Evolutionary conservation across 345 rosid species (phyloP), one percentile per base, ranked within the genome.

Genomic region (Anacardium occidentale): DNA sequence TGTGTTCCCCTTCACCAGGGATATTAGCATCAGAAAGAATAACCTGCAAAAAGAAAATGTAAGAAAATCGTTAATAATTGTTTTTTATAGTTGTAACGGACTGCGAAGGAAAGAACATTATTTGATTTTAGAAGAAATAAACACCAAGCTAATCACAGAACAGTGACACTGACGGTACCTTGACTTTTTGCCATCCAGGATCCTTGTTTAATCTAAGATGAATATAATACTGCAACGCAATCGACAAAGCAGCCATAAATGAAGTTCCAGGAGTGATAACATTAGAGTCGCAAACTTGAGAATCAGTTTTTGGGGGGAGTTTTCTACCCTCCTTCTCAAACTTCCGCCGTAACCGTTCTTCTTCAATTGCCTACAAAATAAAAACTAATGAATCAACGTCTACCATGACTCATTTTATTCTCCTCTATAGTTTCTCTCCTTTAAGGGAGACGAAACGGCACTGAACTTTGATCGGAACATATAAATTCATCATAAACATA

Each of bases 1-100:
- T 93, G 81, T 93, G 99, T 74, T 95, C 99, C 73, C 99, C 99
- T 83, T 95, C 98, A 59, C 99, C 98, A 55, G 99, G 99, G 82
- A 91, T 96, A 86, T 91, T 95, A 64, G 98, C 97, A 90, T 95
- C 98, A n/a, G 98, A 95, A 51, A 93, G 93, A 47, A 95, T 87
- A 72, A 95, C 99, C 99, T 95, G 83, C 76, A 88, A 48, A 75
- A 62, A 11, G 65, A 73, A 64, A 52, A 70, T 52, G 77, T 51
- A 70, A 76, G 75, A 32, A 78, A 68, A 75, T 25, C 21, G 22
- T 54, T 54, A 70, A 75, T 60, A 56, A 64, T 17, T 42, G 7
- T 21, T 89, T 57, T 14, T 10, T n/a, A 26, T 53, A 0, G 2
- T 32, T 29, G n/a, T 66, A 24, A 21, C 18, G 42, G 14, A 21